phyloP scores from a whole-genome alignment of 2,329 filamentous ascomycete species.

The Aspergillus novoparasiticus region DNA sequence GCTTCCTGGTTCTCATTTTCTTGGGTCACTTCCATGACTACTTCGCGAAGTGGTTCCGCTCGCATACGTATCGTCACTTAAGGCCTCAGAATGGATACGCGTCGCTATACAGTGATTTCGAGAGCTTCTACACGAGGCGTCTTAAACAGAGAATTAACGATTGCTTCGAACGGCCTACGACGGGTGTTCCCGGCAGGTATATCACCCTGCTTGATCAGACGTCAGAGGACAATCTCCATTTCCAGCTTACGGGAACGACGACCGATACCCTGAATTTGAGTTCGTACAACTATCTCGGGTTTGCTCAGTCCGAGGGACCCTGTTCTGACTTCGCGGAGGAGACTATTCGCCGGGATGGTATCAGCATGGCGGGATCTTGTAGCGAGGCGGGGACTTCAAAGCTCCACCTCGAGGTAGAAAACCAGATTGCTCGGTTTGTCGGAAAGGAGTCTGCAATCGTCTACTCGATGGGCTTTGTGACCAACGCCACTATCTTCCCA shows the following conservation, averaged over 20 bases:
- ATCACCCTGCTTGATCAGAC: constrained; percentile 87
- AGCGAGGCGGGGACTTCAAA: constrained; percentile 82
- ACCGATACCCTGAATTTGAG: constrained; percentile 96
- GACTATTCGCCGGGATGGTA: constrained; percentile 76
- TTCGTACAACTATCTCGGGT: constrained; percentile 97
- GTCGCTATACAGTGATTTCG: constrained; percentile 91
- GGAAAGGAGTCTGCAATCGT: constrained; percentile 91
- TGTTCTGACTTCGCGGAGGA: constrained; percentile 90
- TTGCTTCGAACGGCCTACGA: constrained; percentile 86
- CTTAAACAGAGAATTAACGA: constrained; percentile 92
- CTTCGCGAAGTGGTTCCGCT: constrained; percentile 87
- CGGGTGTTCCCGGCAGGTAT: constrained; percentile 86
- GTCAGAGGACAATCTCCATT: constrained; percentile 84
- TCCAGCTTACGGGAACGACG: constrained; percentile 79
- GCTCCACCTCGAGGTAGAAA: constrained; percentile 81
- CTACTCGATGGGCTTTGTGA: constrained; percentile 97
- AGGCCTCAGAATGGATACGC: constrained; percentile 83
- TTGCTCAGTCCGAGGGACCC: constrained; percentile 91
- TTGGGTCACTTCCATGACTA: constrained; percentile 93
- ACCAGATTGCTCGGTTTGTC: constrained; percentile 81
- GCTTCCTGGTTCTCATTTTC: constrained; percentile 88
- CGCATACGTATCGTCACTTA: constrained; percentile 78
- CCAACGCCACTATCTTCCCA: constrained; percentile 90
- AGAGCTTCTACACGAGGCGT: constrained; percentile 92
- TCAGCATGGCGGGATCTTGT: constrained; percentile 76